Evolutionary conservation across 2,329 filamentous ascomycete genomes (phyloP).

Genomic region (Aspergillus floridensis): DNA sequence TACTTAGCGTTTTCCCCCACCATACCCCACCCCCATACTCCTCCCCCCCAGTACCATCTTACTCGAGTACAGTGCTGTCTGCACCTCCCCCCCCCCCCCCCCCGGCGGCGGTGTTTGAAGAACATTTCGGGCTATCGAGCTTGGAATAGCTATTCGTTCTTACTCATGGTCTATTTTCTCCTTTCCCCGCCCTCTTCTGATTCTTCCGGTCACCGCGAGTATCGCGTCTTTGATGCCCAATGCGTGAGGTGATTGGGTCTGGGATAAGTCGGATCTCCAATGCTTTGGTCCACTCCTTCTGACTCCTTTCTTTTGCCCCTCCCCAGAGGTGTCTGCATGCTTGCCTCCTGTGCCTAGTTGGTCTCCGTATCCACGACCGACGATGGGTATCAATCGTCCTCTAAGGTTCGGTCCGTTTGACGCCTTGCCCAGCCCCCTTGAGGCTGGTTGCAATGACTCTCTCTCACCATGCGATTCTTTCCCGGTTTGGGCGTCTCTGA

Average conservation of each 20-base stretch:
- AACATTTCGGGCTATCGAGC: constrained; percentile 5
- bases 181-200: constrained; percentile 4
- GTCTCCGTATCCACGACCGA: constrained; percentile 9
- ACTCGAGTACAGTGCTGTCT: too few relatives aligned
- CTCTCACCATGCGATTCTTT: constrained; percentile 12
- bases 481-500: constrained; percentile 17
- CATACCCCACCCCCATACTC: too few relatives aligned
- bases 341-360: constrained; percentile 14
- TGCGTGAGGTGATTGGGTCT: constrained; percentile 16
- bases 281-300: constrained; percentile 13
- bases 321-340: constrained; percentile 8
- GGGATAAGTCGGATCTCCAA: constrained; percentile 8
- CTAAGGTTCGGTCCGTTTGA: constrained; percentile 25
- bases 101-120: constrained; percentile 8
- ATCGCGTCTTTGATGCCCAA: constrained; percentile 27
- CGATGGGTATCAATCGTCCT: constrained; percentile 23
- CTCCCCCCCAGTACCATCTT: too few relatives aligned
- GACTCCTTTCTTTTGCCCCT: constrained; percentile 13
- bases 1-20: too few relatives aligned
- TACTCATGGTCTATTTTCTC: background rate
- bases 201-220: constrained; percentile 19
- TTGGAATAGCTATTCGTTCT: constrained; percentile 7
- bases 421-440: constrained; percentile 20
- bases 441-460: constrained; percentile 19
- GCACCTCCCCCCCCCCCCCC: constrained; percentile 5